Conservation (phyloP, 345 rosid genomes). For the Trapa incisa region DNA sequence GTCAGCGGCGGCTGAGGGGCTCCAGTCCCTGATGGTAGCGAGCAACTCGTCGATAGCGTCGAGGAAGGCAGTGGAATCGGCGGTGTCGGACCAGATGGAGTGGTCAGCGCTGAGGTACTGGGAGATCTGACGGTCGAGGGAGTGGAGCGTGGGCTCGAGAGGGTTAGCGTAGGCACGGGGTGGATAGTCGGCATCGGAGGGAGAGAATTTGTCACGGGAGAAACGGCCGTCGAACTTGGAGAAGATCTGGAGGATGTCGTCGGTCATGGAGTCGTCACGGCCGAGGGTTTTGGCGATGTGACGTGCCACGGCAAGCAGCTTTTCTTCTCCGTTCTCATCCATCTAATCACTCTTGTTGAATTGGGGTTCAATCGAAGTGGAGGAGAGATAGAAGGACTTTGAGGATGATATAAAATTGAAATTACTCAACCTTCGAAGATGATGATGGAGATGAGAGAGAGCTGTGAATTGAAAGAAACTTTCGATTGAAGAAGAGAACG, state of each 20-base stretch:
- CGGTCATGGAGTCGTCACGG: slow-evolving; percentile 68
- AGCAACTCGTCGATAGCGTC: slow-evolving; percentile 60
- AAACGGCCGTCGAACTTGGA: slow-evolving; percentile 82
- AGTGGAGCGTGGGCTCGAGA: slow-evolving; percentile 41
- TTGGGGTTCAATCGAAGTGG: too few relatives aligned
- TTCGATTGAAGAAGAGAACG: too few relatives aligned
- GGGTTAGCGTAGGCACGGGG: slow-evolving; percentile 22
- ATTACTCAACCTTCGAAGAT: too few relatives aligned
- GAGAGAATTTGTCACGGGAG: slow-evolving; percentile 66
- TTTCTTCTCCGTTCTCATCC: slow-evolving; percentile 77
- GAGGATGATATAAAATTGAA: too few relatives aligned
- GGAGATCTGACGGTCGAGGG: slow-evolving; percentile 64
- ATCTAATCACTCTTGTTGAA: neutral
- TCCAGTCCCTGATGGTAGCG: slow-evolving; percentile 35
- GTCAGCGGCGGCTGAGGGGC: slow-evolving; percentile 39
- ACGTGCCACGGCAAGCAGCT: slow-evolving; percentile 72
- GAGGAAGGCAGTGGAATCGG: slow-evolving; percentile 62
- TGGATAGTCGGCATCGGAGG: slow-evolving; percentile 30
- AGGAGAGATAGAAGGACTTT: too few relatives aligned
- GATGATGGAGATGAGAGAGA: too few relatives aligned
- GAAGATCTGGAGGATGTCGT: slow-evolving; percentile 83
- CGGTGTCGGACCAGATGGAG: slow-evolving; percentile 84
- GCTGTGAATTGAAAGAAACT: too few relatives aligned
- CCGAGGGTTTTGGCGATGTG: slow-evolving; percentile 91
- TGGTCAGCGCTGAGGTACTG: slow-evolving; percentile 46